A percentile compares a stretch with the other conserved stretches of the same genome.
Conservation (phyloP, 2,329 filamentous ascomycete species). For the Bipolaris bicolor region DNA sequence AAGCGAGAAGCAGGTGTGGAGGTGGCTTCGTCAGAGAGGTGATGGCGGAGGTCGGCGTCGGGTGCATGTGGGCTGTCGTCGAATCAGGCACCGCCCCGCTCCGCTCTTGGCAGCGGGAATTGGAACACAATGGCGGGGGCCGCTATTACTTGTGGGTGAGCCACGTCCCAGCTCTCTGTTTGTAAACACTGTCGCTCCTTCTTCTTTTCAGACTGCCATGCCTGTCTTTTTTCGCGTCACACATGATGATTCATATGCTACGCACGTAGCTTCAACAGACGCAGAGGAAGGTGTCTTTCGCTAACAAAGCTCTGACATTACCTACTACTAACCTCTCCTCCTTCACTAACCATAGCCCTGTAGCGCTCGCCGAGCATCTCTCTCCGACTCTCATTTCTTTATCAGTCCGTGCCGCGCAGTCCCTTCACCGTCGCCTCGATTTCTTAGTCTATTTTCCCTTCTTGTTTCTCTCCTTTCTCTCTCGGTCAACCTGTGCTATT, state of each 20-base stretch:
- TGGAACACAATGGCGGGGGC: conserved; percentile 24
- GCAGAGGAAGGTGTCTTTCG: conserved; percentile 34
- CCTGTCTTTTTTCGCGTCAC: conserved; percentile 13
- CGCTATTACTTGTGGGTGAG: neutral
- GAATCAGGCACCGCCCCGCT: conserved; percentile 38
- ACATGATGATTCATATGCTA: neutral
- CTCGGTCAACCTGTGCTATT: conserved; percentile 16
- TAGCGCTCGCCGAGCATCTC: conserved; percentile 26
- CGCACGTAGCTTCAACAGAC: conserved; percentile 16
- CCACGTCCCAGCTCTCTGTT: neutral
- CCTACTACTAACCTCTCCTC: conserved; percentile 20
- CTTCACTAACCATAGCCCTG: conserved; percentile 26
- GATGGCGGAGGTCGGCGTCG: conserved; percentile 37
- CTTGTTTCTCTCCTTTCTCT: conserved; percentile 9
- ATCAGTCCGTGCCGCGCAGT: conserved; percentile 15
- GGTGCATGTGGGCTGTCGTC: conserved; percentile 33
- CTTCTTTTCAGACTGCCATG: neutral
- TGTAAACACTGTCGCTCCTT: conserved; percentile 17
- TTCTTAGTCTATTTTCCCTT: conserved; percentile 35
- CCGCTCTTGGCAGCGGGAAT: conserved; percentile 36
- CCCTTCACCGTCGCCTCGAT: conserved; percentile 15
- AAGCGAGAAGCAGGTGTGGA: conserved; percentile 30
- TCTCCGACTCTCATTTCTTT: conserved; percentile 33
- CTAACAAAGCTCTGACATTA: conserved; percentile 25
- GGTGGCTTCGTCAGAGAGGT: conserved; percentile 41